Base-by-base conservation (phyloP, 2,329 filamentous ascomycete genomes). In the Fusarium sp. region DNA sequence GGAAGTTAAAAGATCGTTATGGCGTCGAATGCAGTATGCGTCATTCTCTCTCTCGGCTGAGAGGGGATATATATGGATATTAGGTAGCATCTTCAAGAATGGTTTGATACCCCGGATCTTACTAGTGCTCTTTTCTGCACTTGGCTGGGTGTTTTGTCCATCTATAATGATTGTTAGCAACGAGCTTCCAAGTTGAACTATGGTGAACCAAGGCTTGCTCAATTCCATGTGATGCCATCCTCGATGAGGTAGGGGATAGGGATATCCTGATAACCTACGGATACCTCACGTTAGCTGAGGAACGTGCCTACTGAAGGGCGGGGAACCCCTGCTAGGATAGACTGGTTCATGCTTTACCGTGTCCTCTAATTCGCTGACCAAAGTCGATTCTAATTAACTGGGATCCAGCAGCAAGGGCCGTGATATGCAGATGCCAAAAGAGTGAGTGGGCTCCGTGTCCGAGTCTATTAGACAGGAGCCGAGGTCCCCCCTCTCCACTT, bases 71-170 rank as follows among this genome's bases (percentile, higher is more conserved):
- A n/a, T n/a, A n/a, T n/a, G n/a, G n/a, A n/a, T 31, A 37, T 50
- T 63, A 67, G 57, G 41, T 65, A 67, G 58, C 49, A 58, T 53
- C 27, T 51, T 59, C 19, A 46, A 53, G 57, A 60, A 39, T 66
- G 60, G 47, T 60, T 68, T 66, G 61, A 66, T 65, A 67, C 63
- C 63, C 23, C 21, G 32, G 33, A 47, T 15, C 32, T 48, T 52
- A n/a, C 21, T 27, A 27, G 35, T 43, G n/a, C 33, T 13, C 37
- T 27, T n/a, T n/a, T 45, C 13, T 38, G 42, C 4, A 4, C 15
- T 17, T 5, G 3, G 4, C 8, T 25, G 6, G 8, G 8, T 25
- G 8, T 15, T 10, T 32, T 33, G 25, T 13, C 23, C 33, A 32
- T 13, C 23, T 38, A 43, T n/a, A n/a, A n/a, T n/a, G n/a, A n/a